Evolutionary conservation across 164 flowering plant genomes (phyloP), one percentile per base, ranked within the genome.

Genomic region (Piper betle): DNA sequence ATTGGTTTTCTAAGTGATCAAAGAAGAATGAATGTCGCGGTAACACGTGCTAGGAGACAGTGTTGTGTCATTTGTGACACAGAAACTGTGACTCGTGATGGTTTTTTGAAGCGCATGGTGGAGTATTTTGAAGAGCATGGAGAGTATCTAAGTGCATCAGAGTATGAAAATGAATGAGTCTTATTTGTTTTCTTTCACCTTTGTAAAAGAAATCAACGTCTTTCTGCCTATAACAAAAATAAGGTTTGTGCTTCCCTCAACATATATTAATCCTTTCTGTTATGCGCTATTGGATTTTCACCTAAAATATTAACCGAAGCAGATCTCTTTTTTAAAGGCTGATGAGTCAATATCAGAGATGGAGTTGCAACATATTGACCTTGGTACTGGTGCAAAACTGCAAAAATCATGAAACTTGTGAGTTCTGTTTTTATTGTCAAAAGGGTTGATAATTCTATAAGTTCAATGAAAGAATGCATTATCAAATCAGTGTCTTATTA

Each of bases 11-110:
- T 94, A 61, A 84, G 91, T 66, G 99, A 94, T 57, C 83, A 65
- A 19, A 79, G 99, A 77, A 76, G 99, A 72, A 91, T 94, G 99
- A 91, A 91, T 66, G 99, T 94, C 73, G 99, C 97, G 57, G 96
- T 94, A 68, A 94, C 99, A 33, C 84, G 97, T 38, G 89, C 99
- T 64, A 86, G 99, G 73, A 79, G 99, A 63, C 99, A 94, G 69
- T 94, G 99, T 62, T 91, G 97, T 73, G 66, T 94, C 60, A 74
- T 94, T 7, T 94, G 99, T 64, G 96, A 94, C 79, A 86, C 95
- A 6, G 99, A 91, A 64, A 94, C 96, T 37, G 99, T 91, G 37
- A 85, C 72, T 61, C 67, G 83, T 65, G 88, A 94, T 72, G 70
- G 65, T 59, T 94, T 94, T 75, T 78, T 94, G 74, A 88, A 91